These are phyloP conservation scores for Hirschfeldia incana DNA, from an alignment of 345 rosid species.

Conservation along the genomic window DNA sequence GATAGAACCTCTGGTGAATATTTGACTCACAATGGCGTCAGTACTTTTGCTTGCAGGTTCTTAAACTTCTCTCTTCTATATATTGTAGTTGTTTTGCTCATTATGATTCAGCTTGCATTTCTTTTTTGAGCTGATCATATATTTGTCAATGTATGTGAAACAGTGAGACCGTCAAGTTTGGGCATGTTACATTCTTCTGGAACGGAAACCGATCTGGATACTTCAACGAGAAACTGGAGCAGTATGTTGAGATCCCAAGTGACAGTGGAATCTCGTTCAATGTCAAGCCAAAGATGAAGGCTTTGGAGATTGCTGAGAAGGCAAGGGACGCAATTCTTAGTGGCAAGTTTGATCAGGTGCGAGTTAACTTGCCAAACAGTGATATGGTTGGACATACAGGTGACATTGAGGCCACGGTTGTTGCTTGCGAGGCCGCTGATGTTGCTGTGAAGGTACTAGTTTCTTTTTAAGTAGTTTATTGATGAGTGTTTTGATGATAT, in stretches of 20 bases:
- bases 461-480: no score
- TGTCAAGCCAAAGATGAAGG: constrained; percentile 94
- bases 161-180: constrained; percentile 97
- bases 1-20: constrained; percentile 98
- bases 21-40: constrained; percentile 70
- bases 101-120: not conserved
- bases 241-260: constrained; percentile 94
- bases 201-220: constrained; percentile 96
- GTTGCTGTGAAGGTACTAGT: constrained; percentile 75
- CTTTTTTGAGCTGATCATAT: not conserved
- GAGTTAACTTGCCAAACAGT: constrained; percentile 86
- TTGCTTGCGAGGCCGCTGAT: constrained; percentile 93
- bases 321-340: constrained; percentile 88
- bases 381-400: constrained; percentile 99
- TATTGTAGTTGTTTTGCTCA: no score
- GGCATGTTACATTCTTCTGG: constrained; percentile 98
- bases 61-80: not conserved
- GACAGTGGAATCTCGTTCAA: constrained; percentile 91
- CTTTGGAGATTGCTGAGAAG: constrained; percentile 80
- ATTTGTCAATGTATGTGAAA: constrained; percentile 9
- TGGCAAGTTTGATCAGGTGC: constrained; percentile 84
- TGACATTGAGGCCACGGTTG: constrained; percentile 77
- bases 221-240: constrained; percentile 70
- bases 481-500: no score
- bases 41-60: constrained; percentile 93